Evolutionary conservation across 2,329 filamentous ascomycete genomes (phyloP).

Genomic region (Laburnicola sp.): DNA sequence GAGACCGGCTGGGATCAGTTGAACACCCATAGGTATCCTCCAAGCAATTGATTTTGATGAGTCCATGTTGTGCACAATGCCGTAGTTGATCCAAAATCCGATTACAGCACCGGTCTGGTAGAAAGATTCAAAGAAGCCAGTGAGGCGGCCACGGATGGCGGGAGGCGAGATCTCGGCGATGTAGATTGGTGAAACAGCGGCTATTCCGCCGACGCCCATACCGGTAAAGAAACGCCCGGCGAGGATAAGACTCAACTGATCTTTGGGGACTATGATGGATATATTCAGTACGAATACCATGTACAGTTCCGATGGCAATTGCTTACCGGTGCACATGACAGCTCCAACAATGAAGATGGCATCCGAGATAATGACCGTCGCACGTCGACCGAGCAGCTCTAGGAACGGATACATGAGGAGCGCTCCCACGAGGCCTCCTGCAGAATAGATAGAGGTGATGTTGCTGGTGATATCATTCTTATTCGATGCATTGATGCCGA

Average conservation of each 20-base stretch:
- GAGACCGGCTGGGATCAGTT: slow-evolving; percentile 47
- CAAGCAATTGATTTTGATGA: slow-evolving; percentile 58
- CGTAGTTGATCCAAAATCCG: slow-evolving; percentile 50
- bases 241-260: slow-evolving; percentile 47
- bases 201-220: slow-evolving; percentile 44
- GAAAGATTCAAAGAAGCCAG: slow-evolving; percentile 67
- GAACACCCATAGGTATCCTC: slow-evolving; percentile 63
- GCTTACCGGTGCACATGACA: slow-evolving; percentile 37
- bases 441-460: slow-evolving; percentile 53
- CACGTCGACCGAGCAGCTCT: slow-evolving; percentile 56
- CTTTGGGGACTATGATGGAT: slow-evolving; percentile 25
- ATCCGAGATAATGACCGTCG: slow-evolving; percentile 54
- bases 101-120: slow-evolving; percentile 64
- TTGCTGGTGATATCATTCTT: slow-evolving; percentile 49
- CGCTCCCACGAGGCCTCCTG: slow-evolving; percentile 59
- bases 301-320: not conserved
- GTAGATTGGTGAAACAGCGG: slow-evolving; percentile 44
- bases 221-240: slow-evolving; percentile 46
- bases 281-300: no score
- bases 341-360: slow-evolving; percentile 50
- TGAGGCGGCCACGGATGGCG: slow-evolving; percentile 64
- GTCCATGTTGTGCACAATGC: slow-evolving; percentile 46
- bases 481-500: slow-evolving; percentile 41
- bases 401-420: slow-evolving; percentile 50
- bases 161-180: slow-evolving; percentile 56